A percentile compares a stretch with the other conserved stretches of the same genome.
These are phyloP conservation scores for Rhizopogon vulgaris DNA, from an alignment of 768 basidiomycete species.

Conservation along the genomic window DNA sequence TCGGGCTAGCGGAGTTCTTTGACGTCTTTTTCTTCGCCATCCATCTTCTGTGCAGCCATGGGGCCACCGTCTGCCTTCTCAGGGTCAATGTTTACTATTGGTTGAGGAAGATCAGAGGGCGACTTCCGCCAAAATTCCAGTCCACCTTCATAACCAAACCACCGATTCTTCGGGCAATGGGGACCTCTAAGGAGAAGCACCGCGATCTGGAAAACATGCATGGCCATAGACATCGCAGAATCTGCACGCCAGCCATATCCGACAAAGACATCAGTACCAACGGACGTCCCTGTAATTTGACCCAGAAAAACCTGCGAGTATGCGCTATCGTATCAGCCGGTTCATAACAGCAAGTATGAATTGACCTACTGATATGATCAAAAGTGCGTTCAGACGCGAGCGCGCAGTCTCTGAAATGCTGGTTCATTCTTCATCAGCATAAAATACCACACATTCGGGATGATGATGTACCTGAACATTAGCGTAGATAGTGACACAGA, in stretches of 20 bases:
- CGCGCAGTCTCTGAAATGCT: constrained; percentile 21
- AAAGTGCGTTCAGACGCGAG: constrained; percentile 23
- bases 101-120: background rate
- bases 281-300: constrained; percentile 38
- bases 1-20: no score
- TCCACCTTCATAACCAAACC: constrained; percentile 63
- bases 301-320: constrained; percentile 23
- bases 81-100: background rate
- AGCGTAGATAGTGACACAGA: constrained; percentile 27
- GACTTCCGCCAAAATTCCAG: constrained; percentile 7
- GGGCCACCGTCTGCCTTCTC: background rate
- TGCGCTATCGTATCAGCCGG: background rate
- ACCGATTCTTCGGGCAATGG: constrained; percentile 27
- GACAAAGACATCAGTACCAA: constrained; percentile 34
- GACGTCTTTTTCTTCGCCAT: no score
- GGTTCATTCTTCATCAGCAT: background rate
- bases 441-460: constrained; percentile 7
- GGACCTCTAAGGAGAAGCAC: constrained; percentile 34
- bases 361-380: constrained; percentile 18
- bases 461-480: constrained; percentile 9
- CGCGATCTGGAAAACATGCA: constrained; percentile 27
- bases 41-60: no score
- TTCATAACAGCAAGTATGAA: background rate
- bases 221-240: constrained; percentile 26
- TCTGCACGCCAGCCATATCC: constrained; percentile 32